Evolutionary conservation across 108 stramenopile species (phyloP).

Genomic region (Nitzschia sp.): DNA sequence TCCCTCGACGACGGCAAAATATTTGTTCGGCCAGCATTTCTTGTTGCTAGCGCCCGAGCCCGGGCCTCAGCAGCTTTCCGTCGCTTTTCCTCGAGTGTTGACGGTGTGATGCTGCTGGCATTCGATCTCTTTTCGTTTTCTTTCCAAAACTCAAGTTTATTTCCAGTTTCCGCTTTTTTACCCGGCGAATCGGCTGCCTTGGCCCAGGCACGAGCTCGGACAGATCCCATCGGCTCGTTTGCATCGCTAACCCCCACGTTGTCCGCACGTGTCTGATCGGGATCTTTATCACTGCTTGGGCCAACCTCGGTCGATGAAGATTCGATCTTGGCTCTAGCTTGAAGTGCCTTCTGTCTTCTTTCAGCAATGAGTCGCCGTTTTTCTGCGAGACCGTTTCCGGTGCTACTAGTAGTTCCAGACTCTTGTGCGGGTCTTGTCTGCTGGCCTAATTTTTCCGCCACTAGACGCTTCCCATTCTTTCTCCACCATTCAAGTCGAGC

Average conservation of each 20-base stretch:
- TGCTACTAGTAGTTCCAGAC: neutral
- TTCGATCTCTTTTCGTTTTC: neutral
- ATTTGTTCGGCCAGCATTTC: neutral
- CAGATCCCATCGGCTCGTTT: neutral
- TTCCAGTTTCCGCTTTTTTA: neutral
- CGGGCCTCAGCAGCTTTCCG: conserved; percentile 23
- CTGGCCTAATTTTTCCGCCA: conserved; percentile 10
- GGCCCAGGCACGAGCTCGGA: neutral
- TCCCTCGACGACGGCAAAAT: neutral
- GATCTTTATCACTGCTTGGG: neutral
- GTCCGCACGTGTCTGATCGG: neutral
- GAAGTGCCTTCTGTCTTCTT: neutral
- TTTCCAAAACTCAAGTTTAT: neutral
- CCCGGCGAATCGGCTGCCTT: neutral
- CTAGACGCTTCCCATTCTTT: conserved; percentile 22
- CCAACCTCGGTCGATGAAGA: neutral
- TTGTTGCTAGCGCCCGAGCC: conserved; percentile 12
- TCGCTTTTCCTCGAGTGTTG: conserved; percentile 22
- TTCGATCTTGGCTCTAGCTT: neutral
- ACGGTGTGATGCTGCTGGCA: neutral
- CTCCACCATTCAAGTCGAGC: conserved; percentile 27
- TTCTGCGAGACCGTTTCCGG: neutral
- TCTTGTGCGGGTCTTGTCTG: neutral
- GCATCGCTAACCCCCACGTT: neutral
- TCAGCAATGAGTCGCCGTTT: conserved; percentile 3